phyloP scores from a whole-genome alignment of 2,329 filamentous ascomycete genomes.

The Ophiostoma triangulosporum region DNA sequence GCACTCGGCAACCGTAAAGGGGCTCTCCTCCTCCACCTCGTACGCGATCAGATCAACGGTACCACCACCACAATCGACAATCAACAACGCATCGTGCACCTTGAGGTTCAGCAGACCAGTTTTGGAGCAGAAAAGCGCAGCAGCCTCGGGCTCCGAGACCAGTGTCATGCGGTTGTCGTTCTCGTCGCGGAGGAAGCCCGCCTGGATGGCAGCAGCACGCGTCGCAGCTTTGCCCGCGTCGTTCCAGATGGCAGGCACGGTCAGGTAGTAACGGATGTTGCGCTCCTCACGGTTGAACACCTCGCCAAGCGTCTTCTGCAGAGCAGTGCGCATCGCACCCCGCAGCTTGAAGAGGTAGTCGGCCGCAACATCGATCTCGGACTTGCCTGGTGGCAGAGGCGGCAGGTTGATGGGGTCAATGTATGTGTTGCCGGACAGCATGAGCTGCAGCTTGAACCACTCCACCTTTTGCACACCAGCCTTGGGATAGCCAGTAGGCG shows the following conservation, averaged over 20 bases:
- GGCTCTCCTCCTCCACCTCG: conserved; percentile 94
- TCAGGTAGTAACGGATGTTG: conserved; percentile 95
- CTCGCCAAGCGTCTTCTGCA: conserved; percentile 92
- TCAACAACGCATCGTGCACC: conserved; percentile 94
- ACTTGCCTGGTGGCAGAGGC: conserved; percentile 92
- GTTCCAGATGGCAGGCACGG: conserved; percentile 99
- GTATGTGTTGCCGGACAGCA: conserved; percentile 97
- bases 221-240: conserved; percentile 97
- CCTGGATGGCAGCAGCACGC: conserved; percentile 88
- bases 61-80: conserved; percentile 95
- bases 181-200: conserved; percentile 90
- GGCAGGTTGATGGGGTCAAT: conserved; percentile 98
- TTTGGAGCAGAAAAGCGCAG: conserved; percentile 95
- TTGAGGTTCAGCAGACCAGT: conserved; percentile 91
- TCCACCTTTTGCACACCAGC: conserved; percentile 97
- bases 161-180: conserved; percentile 94
- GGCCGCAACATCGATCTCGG: conserved; percentile 97
- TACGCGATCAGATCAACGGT: conserved; percentile 98
- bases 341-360: conserved; percentile 98
- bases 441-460: conserved; percentile 99
- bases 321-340: conserved; percentile 87
- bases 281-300: conserved; percentile 97
- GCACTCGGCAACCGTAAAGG: conserved; percentile 93
- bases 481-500: conserved; percentile 94
- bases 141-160: conserved; percentile 92